Conservation (phyloP, 1,284 basidiomycete genomes). For the Papiliotrema flavescens region DNA sequence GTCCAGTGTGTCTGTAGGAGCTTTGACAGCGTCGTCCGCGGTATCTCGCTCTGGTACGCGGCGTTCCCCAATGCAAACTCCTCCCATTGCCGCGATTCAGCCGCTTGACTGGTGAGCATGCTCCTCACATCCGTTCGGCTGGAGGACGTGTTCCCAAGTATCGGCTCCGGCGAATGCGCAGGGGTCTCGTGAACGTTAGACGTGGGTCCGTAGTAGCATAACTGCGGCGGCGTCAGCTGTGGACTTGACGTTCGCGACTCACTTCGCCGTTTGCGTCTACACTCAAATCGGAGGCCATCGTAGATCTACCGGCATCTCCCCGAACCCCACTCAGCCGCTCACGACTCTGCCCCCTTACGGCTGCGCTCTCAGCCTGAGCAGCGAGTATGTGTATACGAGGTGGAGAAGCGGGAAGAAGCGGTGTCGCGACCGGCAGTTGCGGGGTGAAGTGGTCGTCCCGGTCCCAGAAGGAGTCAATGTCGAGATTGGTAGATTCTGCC, state of each 20-base stretch:
- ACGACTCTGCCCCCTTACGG: neutral
- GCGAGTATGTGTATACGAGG: too few relatives aligned
- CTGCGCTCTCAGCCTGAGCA: too few relatives aligned
- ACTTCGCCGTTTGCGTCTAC: neutral
- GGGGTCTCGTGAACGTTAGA: neutral
- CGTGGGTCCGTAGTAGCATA: neutral
- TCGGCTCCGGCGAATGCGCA: neutral
- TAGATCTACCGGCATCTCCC: neutral
- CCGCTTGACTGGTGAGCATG: neutral
- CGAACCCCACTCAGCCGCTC: neutral
- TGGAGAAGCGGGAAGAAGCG: too few relatives aligned
- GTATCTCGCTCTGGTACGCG: neutral
- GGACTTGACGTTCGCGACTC: too few relatives aligned
- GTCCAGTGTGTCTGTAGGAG: neutral
- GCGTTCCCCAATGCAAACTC: neutral
- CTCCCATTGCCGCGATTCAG: neutral
- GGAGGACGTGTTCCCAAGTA: neutral
- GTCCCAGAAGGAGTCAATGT: too few relatives aligned
- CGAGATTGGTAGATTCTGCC: too few relatives aligned
- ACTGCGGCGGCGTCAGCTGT: neutral
- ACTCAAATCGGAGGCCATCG: neutral
- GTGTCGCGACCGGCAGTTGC: too few relatives aligned
- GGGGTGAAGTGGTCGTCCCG: too few relatives aligned
- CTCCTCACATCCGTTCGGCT: neutral
- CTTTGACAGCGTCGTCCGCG: neutral